Conservation (phyloP, 768 basidiomycete genomes). For the Pluteus cervinus region DNA sequence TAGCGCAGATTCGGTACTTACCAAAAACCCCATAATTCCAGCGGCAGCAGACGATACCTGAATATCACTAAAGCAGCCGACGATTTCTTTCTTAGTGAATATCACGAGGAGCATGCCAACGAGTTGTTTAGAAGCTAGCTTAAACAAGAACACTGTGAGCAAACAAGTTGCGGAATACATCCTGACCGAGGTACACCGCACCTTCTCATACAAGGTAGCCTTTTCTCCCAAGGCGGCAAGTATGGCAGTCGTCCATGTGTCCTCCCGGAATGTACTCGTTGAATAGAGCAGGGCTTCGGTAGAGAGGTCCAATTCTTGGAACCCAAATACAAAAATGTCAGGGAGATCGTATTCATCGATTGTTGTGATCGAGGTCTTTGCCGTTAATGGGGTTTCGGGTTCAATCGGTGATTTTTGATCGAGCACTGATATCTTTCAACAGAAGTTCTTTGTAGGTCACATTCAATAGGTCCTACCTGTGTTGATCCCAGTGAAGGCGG, state of each 20-base stretch:
- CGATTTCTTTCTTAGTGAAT: slow-evolving; percentile 51
- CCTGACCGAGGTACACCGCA: slow-evolving; percentile 13
- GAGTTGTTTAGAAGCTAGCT: slow-evolving; percentile 74
- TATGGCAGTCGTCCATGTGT: slow-evolving; percentile 64
- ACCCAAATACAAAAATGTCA: slow-evolving; percentile 69
- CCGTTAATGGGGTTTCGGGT: slow-evolving; percentile 4
- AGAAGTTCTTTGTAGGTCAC: no score
- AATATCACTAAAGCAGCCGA: slow-evolving; percentile 46
- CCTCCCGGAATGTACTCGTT: slow-evolving; percentile 54
- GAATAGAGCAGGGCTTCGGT: slow-evolving; percentile 74
- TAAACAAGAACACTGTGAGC: background rate
- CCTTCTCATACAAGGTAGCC: slow-evolving; percentile 61
- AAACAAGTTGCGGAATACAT: background rate
- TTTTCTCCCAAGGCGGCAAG: slow-evolving; percentile 70
- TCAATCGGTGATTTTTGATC: background rate
- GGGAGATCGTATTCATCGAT: slow-evolving; percentile 33
- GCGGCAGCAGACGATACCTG: slow-evolving; percentile 51
- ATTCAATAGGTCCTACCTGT: no score
- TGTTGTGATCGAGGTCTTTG: slow-evolving; percentile 2
- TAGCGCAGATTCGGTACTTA: slow-evolving; percentile 19
- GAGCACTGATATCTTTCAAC: no score
- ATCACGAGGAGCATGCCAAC: slow-evolving; percentile 79
- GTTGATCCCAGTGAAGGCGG: no score
- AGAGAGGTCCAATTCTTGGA: slow-evolving; percentile 78
- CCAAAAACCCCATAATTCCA: slow-evolving; percentile 78